Evolutionary conservation across 257 asterid species (phyloP), one percentile per base, ranked within the genome.

Genomic region (Primulina huaijiensis): DNA sequence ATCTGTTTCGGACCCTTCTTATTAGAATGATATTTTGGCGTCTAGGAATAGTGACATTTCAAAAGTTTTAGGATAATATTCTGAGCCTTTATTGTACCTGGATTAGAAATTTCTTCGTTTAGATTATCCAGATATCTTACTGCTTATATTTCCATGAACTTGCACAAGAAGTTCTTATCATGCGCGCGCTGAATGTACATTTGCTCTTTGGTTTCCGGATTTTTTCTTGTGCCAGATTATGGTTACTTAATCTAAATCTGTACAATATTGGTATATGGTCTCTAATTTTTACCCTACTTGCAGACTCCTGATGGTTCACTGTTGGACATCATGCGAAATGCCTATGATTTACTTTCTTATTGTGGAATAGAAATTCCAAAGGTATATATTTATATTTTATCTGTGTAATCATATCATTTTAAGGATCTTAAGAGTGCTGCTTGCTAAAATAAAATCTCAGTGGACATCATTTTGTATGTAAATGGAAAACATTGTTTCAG

Each of bases 281-380:
- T 52, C 65, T 60, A 53, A n/a, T 65, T 25, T 59, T 68, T 52
- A 75, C 74, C 80, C 74, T 58, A 69, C 75, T 73, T 81, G 92
- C 95, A 94, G 99, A 94, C 99, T 78, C 97, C 99, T 29, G 97
- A 94, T 81, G 99, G 99, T 62, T 80, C 99, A 23, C 79, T 94
- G 76, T 75, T 94, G 96, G 99, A 94, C 80, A 82, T 91, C 72
- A 81, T 85, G 81, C 99, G 97, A n/a, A 94, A 94, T 85, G 97
- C 96, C 75, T 85, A 88, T 79, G 99, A 94, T 83, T 73, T 94
- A 69, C 96, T 94, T 67, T 88, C 96, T 55, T 84, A 78, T 67
- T 88, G 99, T 82, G 90, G 83, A 71, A 84, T 94, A 74, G 68
- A 82, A 65, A 81, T 94, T 67, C 96, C 97, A 6, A 77, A 86